Conservation (phyloP, 192 early-diverging fungal species). For the Rhizoclosmatium globosum region DNA sequence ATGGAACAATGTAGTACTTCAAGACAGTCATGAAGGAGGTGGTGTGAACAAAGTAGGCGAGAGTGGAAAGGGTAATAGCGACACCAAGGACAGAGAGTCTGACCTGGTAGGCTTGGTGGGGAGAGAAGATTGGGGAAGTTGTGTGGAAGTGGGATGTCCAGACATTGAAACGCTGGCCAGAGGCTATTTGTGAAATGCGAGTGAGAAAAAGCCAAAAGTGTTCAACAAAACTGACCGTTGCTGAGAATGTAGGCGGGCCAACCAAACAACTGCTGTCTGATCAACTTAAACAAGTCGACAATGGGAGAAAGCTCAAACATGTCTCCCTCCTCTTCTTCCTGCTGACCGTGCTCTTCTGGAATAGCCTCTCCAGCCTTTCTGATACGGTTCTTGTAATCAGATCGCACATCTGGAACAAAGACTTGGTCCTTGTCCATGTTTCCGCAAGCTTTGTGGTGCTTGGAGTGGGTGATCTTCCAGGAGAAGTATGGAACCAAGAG, state of each 20-base stretch:
- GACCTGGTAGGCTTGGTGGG: slow-evolving; percentile 73
- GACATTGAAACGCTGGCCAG: slow-evolving; percentile 78
- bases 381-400: slow-evolving; percentile 43
- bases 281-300: slow-evolving; percentile 65
- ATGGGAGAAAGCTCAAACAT: slow-evolving; percentile 82
- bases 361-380: slow-evolving; percentile 41
- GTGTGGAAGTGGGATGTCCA: slow-evolving; percentile 91
- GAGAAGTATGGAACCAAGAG: slow-evolving; percentile 94
- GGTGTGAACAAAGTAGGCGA: slow-evolving; percentile 61
- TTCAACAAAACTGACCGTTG: slow-evolving; percentile 57
- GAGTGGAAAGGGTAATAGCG: slow-evolving; percentile 54
- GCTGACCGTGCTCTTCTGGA: background rate
- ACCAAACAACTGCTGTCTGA: slow-evolving; percentile 78
- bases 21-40: slow-evolving; percentile 69
- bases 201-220: background rate
- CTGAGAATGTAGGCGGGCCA: slow-evolving; percentile 88
- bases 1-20: slow-evolving; percentile 90
- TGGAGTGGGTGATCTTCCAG: slow-evolving; percentile 87
- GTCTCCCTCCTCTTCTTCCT: slow-evolving; percentile 21
- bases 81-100: slow-evolving; percentile 81
- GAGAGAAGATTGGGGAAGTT: slow-evolving; percentile 78
- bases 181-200: slow-evolving; percentile 15
- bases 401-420: slow-evolving; percentile 86
- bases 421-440: slow-evolving; percentile 94
- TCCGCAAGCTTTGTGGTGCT: slow-evolving; percentile 92